Evolutionary conservation across 2,329 filamentous ascomycete genomes (phyloP).

Genomic region (Ilyonectria mors-panacis): DNA sequence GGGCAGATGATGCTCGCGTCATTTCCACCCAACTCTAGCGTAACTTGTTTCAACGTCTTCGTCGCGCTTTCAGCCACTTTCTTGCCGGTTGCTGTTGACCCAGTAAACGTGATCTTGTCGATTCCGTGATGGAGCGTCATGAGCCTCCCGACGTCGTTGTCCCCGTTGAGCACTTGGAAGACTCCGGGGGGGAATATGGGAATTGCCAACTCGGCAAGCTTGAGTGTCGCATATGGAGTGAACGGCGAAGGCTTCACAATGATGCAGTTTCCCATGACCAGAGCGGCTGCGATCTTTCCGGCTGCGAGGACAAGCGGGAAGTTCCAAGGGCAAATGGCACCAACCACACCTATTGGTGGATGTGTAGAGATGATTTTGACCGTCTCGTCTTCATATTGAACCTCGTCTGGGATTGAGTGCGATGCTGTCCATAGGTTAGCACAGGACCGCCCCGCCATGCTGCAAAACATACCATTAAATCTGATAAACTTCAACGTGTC

Average conservation of each 20-base stretch:
- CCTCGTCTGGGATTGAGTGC: background rate
- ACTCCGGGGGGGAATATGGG: slow-evolving; percentile 73
- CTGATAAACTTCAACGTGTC: background rate
- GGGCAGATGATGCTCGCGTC: slow-evolving; percentile 70
- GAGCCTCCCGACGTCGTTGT: slow-evolving; percentile 71
- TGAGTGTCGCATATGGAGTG: slow-evolving; percentile 70
- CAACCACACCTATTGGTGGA: slow-evolving; percentile 57
- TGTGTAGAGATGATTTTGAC: slow-evolving; percentile 20
- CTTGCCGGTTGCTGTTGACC: slow-evolving; percentile 73
- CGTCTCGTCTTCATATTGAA: background rate
- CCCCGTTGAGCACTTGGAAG: slow-evolving; percentile 71
- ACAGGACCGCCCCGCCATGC: background rate
- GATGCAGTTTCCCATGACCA: slow-evolving; percentile 69
- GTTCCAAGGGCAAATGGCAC: slow-evolving; percentile 69
- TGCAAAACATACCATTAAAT: slow-evolving; percentile 6
- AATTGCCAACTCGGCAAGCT: slow-evolving; percentile 70
- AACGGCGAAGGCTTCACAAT: slow-evolving; percentile 71
- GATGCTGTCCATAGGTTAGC: background rate
- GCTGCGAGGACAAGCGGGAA: slow-evolving; percentile 66
- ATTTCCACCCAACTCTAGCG: slow-evolving; percentile 72
- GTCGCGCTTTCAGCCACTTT: slow-evolving; percentile 69
- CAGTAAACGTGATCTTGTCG: slow-evolving; percentile 75
- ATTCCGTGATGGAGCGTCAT: slow-evolving; percentile 71
- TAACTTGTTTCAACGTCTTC: slow-evolving; percentile 71
- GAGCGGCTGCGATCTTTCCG: slow-evolving; percentile 68